Evolutionary conservation across 306 rosid species (phyloP), one percentile per base, ranked within the genome.

Genomic region (Ormosia emarginata): DNA sequence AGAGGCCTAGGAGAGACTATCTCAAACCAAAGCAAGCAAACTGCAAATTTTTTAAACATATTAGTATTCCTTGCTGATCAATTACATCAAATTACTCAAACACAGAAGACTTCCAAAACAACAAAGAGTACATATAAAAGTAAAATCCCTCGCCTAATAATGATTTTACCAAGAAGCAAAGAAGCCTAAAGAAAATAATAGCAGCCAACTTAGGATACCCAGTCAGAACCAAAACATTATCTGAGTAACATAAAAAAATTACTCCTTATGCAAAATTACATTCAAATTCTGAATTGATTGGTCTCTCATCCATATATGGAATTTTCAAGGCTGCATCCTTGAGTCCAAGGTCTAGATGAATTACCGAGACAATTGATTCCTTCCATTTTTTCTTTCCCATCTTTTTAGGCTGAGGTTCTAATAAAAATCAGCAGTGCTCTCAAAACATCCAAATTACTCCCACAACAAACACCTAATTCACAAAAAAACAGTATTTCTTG

Each of bases 81-180:
- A 75, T 65, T 67, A 33, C 47, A 24, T 67, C 81, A 82, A 75
- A 64, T 55, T 75, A 55, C 65, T 59, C 46, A 50, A 47, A 39
- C 29, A 55, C 15, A 6, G 10, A 32, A 58, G 47, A 68, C 49
- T 32, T 44, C 39, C 66, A 47, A 53, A 66, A 30, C 66, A 44
- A 52, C n/a, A 68, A 62, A 33, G 58, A 71, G 29, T 30, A 1
- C 37, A 3, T 10, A 30, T 3, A 62, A 41, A 75, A 8, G 53
- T 47, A 58, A 75, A 57, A 49, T 72, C 53, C 7, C 52, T n/a
- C 11, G n/a, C 61, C 4, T 40, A 64, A 46, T 12, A 37, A 46
- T 11, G 14, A 63, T 62, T 77, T 50, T n/a, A 57, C 77, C 66
- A 56, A 14, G 33, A 83, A 79, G 49, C 39, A 61, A 75, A 76